Base-by-base conservation (phyloP, 169 alveolate genomes). In the Cryptosporidium muris region DNA sequence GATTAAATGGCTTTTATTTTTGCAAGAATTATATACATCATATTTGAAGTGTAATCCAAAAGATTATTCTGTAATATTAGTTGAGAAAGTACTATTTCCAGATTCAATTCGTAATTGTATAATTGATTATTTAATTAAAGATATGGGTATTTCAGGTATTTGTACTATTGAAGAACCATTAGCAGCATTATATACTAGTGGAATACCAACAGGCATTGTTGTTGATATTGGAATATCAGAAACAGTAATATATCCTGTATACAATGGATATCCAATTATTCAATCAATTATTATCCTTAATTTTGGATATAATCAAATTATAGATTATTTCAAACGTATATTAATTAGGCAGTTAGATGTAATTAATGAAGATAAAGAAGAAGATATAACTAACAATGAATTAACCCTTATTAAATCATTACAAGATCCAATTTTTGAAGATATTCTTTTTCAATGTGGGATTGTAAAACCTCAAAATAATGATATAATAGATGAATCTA, bases 211-310 rank as follows among this genome's bases (percentile, higher is more conserved):
- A 12, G 85, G 85, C 4, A 58, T 74, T 58, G 68, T 74, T 37
- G 68, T 74, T n/a, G 85, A 74, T 74, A 49, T 74, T 36, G 85
- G 85, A 36, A 37, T 68, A 74, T 36, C 11, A 16, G 85, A 74
- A n/a, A 74, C 85, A 60, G 60, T 74, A 3, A 47, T 74, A 36
- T 56, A 63, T 14, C 85, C 85, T 3, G 47, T 74, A 5, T 74
- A 58, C 47, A 34, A 74, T 7, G 85, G 85, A 37, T 42, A 58
- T 42, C 85, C 85, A 5, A 45, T 74, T 42, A 68, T 40, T 47
- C 49, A 74, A 36, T 43, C 54, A 38, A 43, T 60, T 4, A 74
- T 40, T 12, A 58, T 74, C 4, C 25, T 74, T 16, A 11, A 5
- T 4, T 74, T 66, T 48, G 85, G 85, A 3, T 74, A 58, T 60